Evolutionary conservation across 2,329 filamentous ascomycete genomes (phyloP), one percentile per base, ranked within the genome.

Genomic region (Magnaporthiopsis incrustans): DNA sequence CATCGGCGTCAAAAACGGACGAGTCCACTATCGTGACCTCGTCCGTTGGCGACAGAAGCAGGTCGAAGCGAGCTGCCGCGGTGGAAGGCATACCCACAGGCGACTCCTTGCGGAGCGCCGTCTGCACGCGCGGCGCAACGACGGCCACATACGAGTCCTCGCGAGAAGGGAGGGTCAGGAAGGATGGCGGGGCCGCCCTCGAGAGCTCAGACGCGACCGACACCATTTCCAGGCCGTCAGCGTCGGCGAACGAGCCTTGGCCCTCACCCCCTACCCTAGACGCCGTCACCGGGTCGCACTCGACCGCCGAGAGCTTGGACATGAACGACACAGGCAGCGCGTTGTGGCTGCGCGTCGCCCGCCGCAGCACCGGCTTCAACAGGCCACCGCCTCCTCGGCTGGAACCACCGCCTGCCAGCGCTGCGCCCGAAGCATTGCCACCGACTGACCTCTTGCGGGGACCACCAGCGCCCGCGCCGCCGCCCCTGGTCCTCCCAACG

Each of bases 1-100:
- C 64, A 15, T 67, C 66, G 35, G 59, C 66, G 32, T 68, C 67
- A 26, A 63, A 67, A 2, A 59, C 63, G 53, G 67, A 64, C 14
- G 53, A 57, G 44, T 68, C 60, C 12, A 61, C 63, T 30, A 65
- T 62, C 11, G 63, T 33, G 14, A 64, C 63, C 59, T 65, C 66
- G 8, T 67, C 66, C 10, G 66, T 67, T 38, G 65, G 65, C 22
- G 67, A 68, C 1, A 61, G 38, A 6, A 68, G 44, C 44, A 53
- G 32, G 10, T 67, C 67, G 4, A 65, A 44, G 14, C 62, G 64
- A 30, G 53, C 33, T 11, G 64, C 38, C 22, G 22, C 44, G 10
- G 38, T 22, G 15, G 44, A n/a, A 22, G 44, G 11, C 44, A 10
- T 10, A 22, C 22, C n/a, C 5, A 25, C 44, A 11, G 44, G 44